phyloP scores from a whole-genome alignment of 1,284 basidiomycete species.

The Hymenochaete sp. region DNA sequence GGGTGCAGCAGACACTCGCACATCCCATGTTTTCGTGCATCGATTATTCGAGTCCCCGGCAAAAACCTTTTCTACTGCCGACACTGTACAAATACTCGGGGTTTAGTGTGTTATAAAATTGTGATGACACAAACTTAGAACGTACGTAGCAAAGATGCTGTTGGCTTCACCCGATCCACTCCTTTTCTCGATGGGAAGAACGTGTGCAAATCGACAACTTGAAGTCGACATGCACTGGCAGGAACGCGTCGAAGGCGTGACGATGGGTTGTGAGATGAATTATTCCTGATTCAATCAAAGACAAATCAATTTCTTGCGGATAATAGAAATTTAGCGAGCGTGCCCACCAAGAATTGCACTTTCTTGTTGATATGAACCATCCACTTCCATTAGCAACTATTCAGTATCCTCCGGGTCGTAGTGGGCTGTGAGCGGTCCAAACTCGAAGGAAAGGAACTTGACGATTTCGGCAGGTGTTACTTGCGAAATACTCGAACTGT shows the following conservation, averaged over 20 bases:
- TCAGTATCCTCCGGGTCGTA: constrained; percentile 40
- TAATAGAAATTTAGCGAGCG: too few species aligned
- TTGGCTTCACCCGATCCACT: constrained; percentile 44
- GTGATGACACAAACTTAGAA: constrained; percentile 17
- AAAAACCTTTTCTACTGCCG: constrained; percentile 32
- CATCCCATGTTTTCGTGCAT: constrained; percentile 32
- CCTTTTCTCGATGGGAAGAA: constrained; percentile 49
- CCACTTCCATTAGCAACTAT: constrained; percentile 43
- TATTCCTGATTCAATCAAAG: too few species aligned
- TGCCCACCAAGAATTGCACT: constrained; percentile 43
- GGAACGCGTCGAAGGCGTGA: constrained; percentile 54
- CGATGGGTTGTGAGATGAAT: constrained; percentile 60
- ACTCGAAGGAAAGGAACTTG: constrained; percentile 50
- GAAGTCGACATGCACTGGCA: constrained; percentile 54
- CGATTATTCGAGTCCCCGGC: constrained; percentile 40
- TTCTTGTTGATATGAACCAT: constrained; percentile 41
- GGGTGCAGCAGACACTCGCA: constrained; percentile 25
- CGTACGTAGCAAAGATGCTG: constrained; percentile 46
- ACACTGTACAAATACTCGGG: constrained; percentile 30
- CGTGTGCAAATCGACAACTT: constrained; percentile 59
- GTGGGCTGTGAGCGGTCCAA: constrained; percentile 35
- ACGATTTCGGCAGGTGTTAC: constrained; percentile 24
- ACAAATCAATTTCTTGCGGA: too few species aligned
- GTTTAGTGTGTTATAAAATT: constrained; percentile 5
- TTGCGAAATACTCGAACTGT: constrained; percentile 8